Conservation (phyloP, 2,329 filamentous ascomycete species). For the Microsporum ferrugineum region DNA sequence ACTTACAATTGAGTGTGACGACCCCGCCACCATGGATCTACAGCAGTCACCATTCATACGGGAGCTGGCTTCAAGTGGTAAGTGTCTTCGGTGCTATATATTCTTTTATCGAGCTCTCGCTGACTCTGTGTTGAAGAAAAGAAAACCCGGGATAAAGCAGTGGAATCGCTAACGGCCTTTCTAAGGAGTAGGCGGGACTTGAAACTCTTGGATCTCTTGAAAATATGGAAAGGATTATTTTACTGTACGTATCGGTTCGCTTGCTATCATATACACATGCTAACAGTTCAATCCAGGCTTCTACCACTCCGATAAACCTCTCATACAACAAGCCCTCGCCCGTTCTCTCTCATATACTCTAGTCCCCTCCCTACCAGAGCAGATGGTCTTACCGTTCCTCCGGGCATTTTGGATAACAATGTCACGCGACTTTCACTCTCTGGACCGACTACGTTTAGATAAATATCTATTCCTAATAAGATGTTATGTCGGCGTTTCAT, state of each 20-base stretch:
- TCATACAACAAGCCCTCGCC: slow-evolving; percentile 76
- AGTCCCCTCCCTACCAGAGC: slow-evolving; percentile 46
- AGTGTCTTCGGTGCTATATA: slow-evolving; percentile 21
- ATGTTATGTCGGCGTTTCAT: slow-evolving; percentile 61
- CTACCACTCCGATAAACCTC: slow-evolving; percentile 85
- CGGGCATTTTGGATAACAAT: slow-evolving; percentile 62
- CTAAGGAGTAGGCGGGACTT: slow-evolving; percentile 55
- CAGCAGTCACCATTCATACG: slow-evolving; percentile 60
- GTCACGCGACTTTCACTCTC: slow-evolving; percentile 55
- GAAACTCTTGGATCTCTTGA: slow-evolving; percentile 59
- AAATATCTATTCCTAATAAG: slow-evolving; percentile 84
- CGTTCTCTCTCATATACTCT: slow-evolving; percentile 60
- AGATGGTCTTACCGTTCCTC: slow-evolving; percentile 39
- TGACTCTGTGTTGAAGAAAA: slow-evolving; percentile 47
- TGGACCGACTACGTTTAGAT: slow-evolving; percentile 71
- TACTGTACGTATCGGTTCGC: slow-evolving; percentile 45
- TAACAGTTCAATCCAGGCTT: slow-evolving; percentile 43
- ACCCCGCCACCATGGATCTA: slow-evolving; percentile 18
- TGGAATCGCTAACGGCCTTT: slow-evolving; percentile 66
- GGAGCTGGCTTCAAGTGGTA: slow-evolving; percentile 74
- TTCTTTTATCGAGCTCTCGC: slow-evolving; percentile 9
- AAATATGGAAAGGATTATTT: slow-evolving; percentile 91
- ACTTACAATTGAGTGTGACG: background rate
- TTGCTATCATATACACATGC: background rate
- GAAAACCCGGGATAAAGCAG: slow-evolving; percentile 62